Conservation (phyloP, 768 basidiomycete species). For the Mycena chlorophos region DNA sequence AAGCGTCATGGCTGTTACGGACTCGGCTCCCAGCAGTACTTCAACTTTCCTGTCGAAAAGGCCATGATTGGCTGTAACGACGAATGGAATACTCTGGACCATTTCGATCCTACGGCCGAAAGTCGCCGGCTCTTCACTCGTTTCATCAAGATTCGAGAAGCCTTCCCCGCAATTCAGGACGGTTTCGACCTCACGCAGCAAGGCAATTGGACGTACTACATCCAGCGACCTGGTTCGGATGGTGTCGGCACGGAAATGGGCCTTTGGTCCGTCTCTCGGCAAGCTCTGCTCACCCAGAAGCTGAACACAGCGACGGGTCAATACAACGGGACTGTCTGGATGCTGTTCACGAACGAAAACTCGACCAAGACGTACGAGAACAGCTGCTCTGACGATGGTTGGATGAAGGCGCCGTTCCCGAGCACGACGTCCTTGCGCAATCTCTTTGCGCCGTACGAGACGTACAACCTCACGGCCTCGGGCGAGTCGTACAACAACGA, state of each 20-base stretch:
- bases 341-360: conserved; percentile 88
- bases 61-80: conserved; percentile 81
- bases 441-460: conserved; percentile 81
- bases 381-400: conserved; percentile 55
- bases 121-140: conserved; percentile 72
- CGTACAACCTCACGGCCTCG: conserved; percentile 68
- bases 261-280: conserved; percentile 77
- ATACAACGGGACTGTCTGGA: conserved; percentile 71
- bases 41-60: conserved; percentile 86
- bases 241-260: conserved; percentile 81
- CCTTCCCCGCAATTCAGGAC: conserved; percentile 78
- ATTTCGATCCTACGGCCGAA: conserved; percentile 89
- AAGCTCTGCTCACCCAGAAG: conserved; percentile 60
- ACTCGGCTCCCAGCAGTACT: conserved; percentile 89
- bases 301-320: conserved; percentile 46
- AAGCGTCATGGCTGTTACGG: conserved; percentile 91
- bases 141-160: conserved; percentile 65
- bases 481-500: conserved; percentile 61
- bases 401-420: conserved; percentile 81
- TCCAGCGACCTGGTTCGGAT: conserved; percentile 85
- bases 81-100: conserved; percentile 90
- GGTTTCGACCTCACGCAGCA: conserved; percentile 82
- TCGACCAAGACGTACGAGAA: conserved; percentile 60
- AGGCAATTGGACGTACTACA: conserved; percentile 82
- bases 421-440: conserved; percentile 67